Evolutionary conservation across 768 basidiomycete genomes (phyloP).

Genomic region (Rhodotorula kratochvilovae): DNA sequence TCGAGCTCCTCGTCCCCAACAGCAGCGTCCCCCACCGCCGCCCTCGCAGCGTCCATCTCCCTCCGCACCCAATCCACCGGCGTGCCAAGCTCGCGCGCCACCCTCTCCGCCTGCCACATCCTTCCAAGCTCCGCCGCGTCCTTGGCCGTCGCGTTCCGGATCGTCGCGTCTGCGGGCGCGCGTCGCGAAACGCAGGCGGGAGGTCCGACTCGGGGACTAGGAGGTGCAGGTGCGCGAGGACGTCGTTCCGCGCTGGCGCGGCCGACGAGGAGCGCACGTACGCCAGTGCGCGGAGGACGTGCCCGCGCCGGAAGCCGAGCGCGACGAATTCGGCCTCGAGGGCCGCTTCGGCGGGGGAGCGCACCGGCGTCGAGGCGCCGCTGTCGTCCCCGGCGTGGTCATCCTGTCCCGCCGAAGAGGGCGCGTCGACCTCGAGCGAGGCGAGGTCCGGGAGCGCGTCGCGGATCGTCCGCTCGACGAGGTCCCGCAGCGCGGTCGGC

Average conservation of each 20-base stretch:
- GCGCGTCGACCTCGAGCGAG: neutral
- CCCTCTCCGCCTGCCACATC: constrained; percentile 38
- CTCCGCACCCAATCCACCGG: constrained; percentile 28
- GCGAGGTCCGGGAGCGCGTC: constrained; percentile 53
- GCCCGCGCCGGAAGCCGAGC: constrained; percentile 61
- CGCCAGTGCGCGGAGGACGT: constrained; percentile 51
- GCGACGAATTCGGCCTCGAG: constrained; percentile 58
- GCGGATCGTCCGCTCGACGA: constrained; percentile 75
- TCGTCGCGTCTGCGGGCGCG: constrained; percentile 33
- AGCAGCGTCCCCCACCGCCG: neutral
- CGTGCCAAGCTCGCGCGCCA: constrained; percentile 35
- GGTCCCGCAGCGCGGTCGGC: constrained; percentile 67
- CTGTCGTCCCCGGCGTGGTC: neutral
- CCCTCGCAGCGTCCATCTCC: constrained; percentile 3
- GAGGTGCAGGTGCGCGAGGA: constrained; percentile 76
- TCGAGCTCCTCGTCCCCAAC: constrained; percentile 2
- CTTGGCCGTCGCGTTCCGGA: constrained; percentile 31
- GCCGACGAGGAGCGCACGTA: constrained; percentile 55
- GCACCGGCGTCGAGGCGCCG: neutral
- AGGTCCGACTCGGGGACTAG: constrained; percentile 82
- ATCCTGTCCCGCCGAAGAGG: neutral
- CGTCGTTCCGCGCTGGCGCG: constrained; percentile 68
- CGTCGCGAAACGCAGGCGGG: constrained; percentile 51
- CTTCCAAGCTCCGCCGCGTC: constrained; percentile 37
- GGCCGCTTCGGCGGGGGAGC: constrained; percentile 49